phyloP scores from a whole-genome alignment of 768 basidiomycete genomes.

The Lactifluus rugatus region DNA sequence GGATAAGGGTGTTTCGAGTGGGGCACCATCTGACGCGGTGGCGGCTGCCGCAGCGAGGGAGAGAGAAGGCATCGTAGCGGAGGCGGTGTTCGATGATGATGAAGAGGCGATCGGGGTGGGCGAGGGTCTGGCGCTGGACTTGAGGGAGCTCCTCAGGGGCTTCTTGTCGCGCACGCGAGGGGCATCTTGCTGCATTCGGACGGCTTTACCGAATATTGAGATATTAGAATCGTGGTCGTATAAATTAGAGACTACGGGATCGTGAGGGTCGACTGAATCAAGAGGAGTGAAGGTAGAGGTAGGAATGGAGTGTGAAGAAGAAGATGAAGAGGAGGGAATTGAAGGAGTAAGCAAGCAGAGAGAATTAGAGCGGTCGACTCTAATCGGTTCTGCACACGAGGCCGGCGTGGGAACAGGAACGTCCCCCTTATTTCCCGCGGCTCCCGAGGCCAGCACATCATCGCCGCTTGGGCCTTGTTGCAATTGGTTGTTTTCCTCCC shows the following conservation, averaged over 20 bases:
- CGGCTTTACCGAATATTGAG: constrained; percentile 7
- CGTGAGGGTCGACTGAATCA: neutral
- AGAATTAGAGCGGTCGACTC: neutral
- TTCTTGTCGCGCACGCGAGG: constrained; percentile 15
- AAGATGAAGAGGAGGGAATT: neutral
- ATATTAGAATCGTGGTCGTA: constrained; percentile 14
- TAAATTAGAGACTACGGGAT: constrained; percentile 10
- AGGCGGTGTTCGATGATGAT: constrained; percentile 8
- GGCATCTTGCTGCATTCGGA: constrained; percentile 14
- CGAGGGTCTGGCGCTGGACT: constrained; percentile 9
- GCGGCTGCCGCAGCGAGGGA: constrained; percentile 18
- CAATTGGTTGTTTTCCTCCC: neutral
- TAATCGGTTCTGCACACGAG: neutral
- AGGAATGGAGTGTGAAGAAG: constrained; percentile 1
- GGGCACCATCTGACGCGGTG: constrained; percentile 24
- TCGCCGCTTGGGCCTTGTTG: neutral
- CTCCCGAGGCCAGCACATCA: neutral
- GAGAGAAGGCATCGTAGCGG: constrained; percentile 2
- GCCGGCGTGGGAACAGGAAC: constrained; percentile 10
- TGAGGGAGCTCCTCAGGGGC: constrained; percentile 18
- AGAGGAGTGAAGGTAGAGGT: neutral
- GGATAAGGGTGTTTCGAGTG: constrained; percentile 11
- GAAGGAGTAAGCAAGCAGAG: neutral
- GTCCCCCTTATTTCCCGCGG: neutral
- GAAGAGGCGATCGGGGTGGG: constrained; percentile 15